Evolutionary conservation across 1,139 yeast species (phyloP), one percentile per base, ranked within the genome.

Genomic region (Suhomyces taliae): DNA sequence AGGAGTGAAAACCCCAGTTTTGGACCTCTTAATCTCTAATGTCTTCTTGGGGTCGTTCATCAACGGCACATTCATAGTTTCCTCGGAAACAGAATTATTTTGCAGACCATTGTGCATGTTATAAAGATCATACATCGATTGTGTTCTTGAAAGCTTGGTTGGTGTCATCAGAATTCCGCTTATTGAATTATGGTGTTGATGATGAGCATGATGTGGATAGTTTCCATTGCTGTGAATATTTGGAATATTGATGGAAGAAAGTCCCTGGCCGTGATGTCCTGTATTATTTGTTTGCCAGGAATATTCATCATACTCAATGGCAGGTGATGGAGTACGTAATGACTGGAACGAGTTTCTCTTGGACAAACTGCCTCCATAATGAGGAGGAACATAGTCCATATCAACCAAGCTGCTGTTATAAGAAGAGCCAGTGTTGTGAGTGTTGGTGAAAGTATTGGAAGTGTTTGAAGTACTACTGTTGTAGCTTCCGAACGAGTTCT

Each of bases 271-370:
- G 14, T 24, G 12, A 34, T 31, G 38, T 9, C 24, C 38, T 3
- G 48, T 34, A 9, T 26, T 33, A 31, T 40, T 43, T 5, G 46
- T 14, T 8, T 47, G 54, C 74, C 78, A 71, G 19, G 65, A 64
- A 51, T 64, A 74, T 31, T 76, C 82, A 15, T 77, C 82, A 45
- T 63, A 60, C 53, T 78, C 82, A 8, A 69, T 45, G 1, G 72
- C 74, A 0, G 82, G 82, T 1, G 82, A 76, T 3, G 82, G 81
- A 0, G 78, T 66, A 45, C 76, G 59, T 46, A 70, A 34, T 48
- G 58, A 65, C 36, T 69, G 72, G 5, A 66, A 51, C 1, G 74
- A 67, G 34, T 58, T 55, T 40, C 67, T 55, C 41, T 68, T 67
- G 9, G 65, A 54, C 41, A 65, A 51, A 33, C 58, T 56, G 19